Conservation (phyloP, 495 filamentous ascomycete genomes). For the Tuber calosporum region DNA sequence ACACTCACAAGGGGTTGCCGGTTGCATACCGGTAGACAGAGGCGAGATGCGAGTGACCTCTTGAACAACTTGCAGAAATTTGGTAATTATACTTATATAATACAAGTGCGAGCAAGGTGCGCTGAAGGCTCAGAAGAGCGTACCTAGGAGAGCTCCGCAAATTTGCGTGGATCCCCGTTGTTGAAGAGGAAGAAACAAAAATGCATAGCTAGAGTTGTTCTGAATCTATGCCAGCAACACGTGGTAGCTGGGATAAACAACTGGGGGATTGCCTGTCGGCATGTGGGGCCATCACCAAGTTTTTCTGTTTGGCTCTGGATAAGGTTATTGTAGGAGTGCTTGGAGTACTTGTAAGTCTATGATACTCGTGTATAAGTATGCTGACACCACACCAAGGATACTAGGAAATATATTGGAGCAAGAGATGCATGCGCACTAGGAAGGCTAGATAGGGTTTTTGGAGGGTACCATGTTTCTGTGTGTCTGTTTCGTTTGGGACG, state of each 20-base stretch:
- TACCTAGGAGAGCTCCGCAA: not conserved
- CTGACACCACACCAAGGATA: not conserved
- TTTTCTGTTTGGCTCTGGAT: conserved; percentile 3
- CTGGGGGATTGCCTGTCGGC: conserved; percentile 13
- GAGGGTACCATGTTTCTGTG: not conserved
- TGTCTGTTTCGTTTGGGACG: not conserved
- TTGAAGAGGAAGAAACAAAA: not conserved
- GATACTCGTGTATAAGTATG: not conserved
- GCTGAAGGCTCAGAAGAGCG: not conserved
- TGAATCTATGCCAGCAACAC: conserved; percentile 31
- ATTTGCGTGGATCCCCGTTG: conserved; percentile 1
- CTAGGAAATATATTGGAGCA: conserved; percentile 2
- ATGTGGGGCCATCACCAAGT: conserved; percentile 15
- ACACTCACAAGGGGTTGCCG: conserved; percentile 11
- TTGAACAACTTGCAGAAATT: not conserved
- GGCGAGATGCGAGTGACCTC: conserved; percentile 2
- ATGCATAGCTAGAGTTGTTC: conserved; percentile 22
- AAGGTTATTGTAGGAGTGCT: conserved; percentile 13
- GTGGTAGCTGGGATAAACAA: conserved; percentile 20
- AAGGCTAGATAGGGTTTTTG: not conserved
- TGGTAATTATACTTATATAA: not conserved
- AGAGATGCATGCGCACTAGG: conserved; percentile 12
- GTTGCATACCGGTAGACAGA: conserved; percentile 6
- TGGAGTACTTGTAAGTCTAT: conserved; percentile 1
- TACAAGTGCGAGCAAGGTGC: not conserved